Conservation (phyloP, 495 filamentous ascomycete genomes). For the Apiosordaria backusii region DNA sequence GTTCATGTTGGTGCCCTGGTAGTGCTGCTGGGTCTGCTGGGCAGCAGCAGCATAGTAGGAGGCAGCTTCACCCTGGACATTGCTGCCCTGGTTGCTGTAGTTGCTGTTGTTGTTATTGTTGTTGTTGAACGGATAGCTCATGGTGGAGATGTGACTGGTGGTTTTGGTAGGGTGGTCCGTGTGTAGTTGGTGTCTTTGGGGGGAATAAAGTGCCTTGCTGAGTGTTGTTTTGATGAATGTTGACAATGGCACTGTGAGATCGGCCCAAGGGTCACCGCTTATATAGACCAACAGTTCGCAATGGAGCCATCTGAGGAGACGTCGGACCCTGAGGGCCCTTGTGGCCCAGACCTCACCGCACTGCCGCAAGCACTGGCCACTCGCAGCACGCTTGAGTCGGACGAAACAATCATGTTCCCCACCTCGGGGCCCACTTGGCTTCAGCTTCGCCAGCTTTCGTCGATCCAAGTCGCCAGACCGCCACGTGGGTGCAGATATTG, state of each 20-base stretch:
- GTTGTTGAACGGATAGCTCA: conserved; percentile 19
- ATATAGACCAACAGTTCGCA: neutral
- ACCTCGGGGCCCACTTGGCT: conserved; percentile 12
- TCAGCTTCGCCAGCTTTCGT: neutral
- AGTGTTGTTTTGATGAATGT: neutral
- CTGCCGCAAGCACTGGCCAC: neutral
- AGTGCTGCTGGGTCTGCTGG: conserved; percentile 18
- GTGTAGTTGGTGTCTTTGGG: neutral
- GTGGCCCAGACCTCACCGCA: neutral
- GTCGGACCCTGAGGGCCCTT: neutral
- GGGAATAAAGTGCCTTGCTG: neutral
- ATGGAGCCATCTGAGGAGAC: neutral
- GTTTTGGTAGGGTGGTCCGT: neutral
- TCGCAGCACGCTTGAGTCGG: conserved; percentile 3
- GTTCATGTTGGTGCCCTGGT: conserved; percentile 17
- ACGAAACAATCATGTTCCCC: neutral
- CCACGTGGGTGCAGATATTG: too few relatives aligned
- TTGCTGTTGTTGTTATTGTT: conserved; percentile 14
- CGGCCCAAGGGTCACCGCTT: neutral
- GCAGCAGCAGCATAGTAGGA: conserved; percentile 20
- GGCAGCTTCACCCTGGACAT: conserved; percentile 23
- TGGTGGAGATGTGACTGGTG: conserved; percentile 1
- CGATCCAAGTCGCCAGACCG: conserved; percentile 2
- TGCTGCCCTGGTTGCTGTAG: conserved; percentile 9
- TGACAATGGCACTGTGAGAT: neutral